Evolutionary conservation across 495 filamentous ascomycete species (phyloP).

Genomic region (Penicillium fimorum): DNA sequence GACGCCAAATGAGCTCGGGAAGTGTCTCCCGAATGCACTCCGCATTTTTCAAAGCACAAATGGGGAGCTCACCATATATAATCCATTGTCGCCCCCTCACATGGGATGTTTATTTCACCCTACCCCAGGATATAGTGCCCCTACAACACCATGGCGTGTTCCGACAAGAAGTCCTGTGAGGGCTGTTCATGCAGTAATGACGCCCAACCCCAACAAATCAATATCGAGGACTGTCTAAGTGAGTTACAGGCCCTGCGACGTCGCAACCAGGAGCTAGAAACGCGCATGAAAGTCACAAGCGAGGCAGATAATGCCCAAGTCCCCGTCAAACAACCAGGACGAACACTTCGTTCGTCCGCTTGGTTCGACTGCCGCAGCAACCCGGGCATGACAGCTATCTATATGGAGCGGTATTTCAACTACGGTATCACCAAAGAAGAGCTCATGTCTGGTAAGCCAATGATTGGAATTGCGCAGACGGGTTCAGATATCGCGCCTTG

Average conservation of each 20-base stretch:
- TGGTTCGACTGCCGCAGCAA: slow-evolving; percentile 50
- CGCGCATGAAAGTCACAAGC: slow-evolving; percentile 16
- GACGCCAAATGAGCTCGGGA: neutral
- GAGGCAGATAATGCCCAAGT: slow-evolving; percentile 6
- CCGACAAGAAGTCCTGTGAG: slow-evolving; percentile 35
- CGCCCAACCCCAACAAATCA: slow-evolving; percentile 18
- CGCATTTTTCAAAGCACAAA: slow-evolving; percentile 6
- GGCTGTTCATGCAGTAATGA: slow-evolving; percentile 39
- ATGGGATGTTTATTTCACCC: neutral
- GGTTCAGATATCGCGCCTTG: slow-evolving; percentile 55
- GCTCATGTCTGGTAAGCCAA: slow-evolving; percentile 53
- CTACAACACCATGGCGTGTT: slow-evolving; percentile 32
- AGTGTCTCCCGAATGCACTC: slow-evolving; percentile 8
- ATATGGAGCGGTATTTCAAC: slow-evolving; percentile 57
- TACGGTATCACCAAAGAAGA: slow-evolving; percentile 55
- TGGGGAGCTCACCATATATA: slow-evolving; percentile 7
- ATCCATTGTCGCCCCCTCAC: neutral
- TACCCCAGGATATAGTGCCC: neutral
- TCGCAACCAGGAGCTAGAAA: slow-evolving; percentile 30
- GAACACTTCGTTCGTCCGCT: slow-evolving; percentile 44
- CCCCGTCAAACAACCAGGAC: slow-evolving; percentile 22
- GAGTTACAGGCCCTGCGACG: slow-evolving; percentile 25
- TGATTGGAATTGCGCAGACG: slow-evolving; percentile 57
- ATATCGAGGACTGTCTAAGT: slow-evolving; percentile 28
- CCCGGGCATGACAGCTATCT: slow-evolving; percentile 51